Base-by-base conservation (phyloP, 352 stramenopile species). In the Phytophthora fragariaefolia region DNA sequence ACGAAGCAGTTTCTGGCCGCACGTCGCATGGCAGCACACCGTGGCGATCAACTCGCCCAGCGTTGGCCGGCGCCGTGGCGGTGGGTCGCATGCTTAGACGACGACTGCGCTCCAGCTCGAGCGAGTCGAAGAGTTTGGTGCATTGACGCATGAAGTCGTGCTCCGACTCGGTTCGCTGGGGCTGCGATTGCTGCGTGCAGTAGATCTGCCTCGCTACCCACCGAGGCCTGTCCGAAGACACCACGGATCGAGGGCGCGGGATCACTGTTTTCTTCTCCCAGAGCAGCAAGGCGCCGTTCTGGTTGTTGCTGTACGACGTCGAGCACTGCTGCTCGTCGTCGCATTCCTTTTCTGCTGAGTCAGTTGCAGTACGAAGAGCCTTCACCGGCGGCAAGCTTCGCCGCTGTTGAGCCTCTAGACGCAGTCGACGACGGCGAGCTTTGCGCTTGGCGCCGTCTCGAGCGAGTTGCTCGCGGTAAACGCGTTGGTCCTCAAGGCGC, bases 401-500 rank as follows among this genome's bases (percentile, higher is more conserved):
- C 54, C 23, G 52, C 15, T 56, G 55, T 22, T 76, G 62, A 15
- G 49, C 54, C 22, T 70, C 62, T 20, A 79, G 58, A 15, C 82
- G 80, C 15, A 74, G 56, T 15, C 40, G 67, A 18, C 68, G 76
- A 27, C 72, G 69, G 0, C 63, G 66, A 51, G 77, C 64, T 23
- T 85, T 89, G 40, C 73, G 80, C 34, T 82, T 82, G 7, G 64
- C 55, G 18, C 72, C 79, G 55, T 89, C 72, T 17, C 66, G 58
- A 0, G 70, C 73, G 10, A 89, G 70, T 15, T 81, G 76, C 18
- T 73, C 69, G 22, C 75, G 66, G 30, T 89, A 89, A 7, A 85
- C 53, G 6, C 66, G 65, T 63, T 89, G 82, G 17, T 84, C 79
- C n/a, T 83, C 69, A 18, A 89, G 74, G 18, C 76, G 73, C 28